Conservation (phyloP, 176 grass and related monocot species). For the maize (Zea mays) region DNA sequence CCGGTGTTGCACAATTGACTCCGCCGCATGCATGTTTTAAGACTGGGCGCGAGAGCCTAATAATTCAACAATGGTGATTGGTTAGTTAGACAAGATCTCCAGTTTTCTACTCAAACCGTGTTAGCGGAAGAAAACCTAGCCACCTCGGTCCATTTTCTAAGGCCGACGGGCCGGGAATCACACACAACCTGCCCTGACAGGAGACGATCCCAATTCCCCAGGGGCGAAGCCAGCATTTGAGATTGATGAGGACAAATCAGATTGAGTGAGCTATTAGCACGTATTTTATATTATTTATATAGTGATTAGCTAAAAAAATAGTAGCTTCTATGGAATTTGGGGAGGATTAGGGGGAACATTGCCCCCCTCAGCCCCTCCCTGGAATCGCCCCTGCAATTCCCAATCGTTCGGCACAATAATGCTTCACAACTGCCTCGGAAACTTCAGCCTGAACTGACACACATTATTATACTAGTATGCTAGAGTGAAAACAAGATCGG, state of each 20-base stretch:
- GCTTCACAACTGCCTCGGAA: conserved; percentile 41
- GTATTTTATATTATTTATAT: too few relatives aligned
- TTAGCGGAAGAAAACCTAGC: conserved; percentile 30
- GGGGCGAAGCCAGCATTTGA: too few relatives aligned
- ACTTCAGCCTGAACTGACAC: conserved; percentile 25
- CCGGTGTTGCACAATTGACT: conserved; percentile 47
- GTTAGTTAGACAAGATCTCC: conserved; percentile 33
- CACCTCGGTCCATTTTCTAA: conserved; percentile 33
- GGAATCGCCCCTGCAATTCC: too few relatives aligned
- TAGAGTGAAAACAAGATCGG: conserved; percentile 16
- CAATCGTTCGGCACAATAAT: neutral
- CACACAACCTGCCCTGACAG: neutral
- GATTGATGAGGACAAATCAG: too few relatives aligned
- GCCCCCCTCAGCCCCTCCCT: too few relatives aligned
- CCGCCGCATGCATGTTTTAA: neutral
- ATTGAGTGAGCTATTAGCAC: too few relatives aligned
- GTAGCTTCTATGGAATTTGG: too few relatives aligned
- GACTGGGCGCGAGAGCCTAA: conserved; percentile 12
- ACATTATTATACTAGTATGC: conserved; percentile 12
- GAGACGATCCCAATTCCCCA: conserved; percentile 3
- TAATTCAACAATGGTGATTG: conserved; percentile 37
- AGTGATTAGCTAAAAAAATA: too few relatives aligned
- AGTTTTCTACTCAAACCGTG: conserved; percentile 21
- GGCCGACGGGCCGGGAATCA: conserved; percentile 33
- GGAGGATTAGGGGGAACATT: too few relatives aligned